These are phyloP conservation scores for Prunella vulgaris DNA, from an alignment of 257 asterid species.

Conservation along the genomic window DNA sequence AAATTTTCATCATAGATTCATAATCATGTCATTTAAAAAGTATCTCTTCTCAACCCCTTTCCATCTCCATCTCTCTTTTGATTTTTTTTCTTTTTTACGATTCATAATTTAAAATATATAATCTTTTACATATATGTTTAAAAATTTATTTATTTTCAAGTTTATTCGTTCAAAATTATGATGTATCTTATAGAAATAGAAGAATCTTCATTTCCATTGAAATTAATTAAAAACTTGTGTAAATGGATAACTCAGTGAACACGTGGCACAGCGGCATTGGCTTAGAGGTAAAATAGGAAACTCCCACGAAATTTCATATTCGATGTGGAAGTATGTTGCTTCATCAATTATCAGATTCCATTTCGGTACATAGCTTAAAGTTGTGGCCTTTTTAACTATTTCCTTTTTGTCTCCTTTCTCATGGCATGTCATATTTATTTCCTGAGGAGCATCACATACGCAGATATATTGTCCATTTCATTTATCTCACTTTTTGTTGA, in stretches of 20 bases:
- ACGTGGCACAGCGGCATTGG: background rate
- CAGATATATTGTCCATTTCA: background rate
- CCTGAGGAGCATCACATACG: background rate
- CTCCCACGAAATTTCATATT: background rate
- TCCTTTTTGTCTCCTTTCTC: background rate
- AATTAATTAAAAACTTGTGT: background rate
- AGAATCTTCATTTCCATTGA: no score
- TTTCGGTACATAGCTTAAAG: background rate
- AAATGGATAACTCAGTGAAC: background rate
- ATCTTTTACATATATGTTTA: no score
- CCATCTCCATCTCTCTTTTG: no score
- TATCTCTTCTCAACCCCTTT: no score
- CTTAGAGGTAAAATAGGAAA: background rate
- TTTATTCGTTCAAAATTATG: no score
- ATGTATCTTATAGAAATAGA: no score
- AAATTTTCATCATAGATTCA: no score
- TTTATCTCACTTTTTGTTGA: background rate
- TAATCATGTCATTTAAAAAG: no score
- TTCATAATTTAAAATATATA: no score
- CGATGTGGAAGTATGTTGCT: background rate
- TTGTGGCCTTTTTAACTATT: background rate
- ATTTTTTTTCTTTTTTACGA: no score
- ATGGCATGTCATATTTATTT: background rate
- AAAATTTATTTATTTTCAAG: no score
- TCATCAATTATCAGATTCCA: background rate